Conservation (phyloP, 176 grass and related monocot genomes). For the Thinopyrum elongatum region DNA sequence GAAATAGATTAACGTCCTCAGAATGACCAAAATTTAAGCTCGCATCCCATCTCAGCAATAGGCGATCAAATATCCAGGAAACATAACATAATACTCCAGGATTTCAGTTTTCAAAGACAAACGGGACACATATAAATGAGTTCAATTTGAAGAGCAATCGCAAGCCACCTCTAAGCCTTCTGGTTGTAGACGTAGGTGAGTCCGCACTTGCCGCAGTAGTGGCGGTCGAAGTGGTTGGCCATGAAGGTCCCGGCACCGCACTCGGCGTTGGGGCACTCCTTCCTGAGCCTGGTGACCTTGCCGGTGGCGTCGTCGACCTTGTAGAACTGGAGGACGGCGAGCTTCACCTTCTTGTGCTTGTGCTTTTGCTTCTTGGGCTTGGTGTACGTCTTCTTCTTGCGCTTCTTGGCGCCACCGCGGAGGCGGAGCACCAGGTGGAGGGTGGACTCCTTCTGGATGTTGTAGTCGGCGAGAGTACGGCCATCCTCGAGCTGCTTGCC, state of each 20-base stretch:
- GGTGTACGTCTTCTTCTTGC: slow-evolving; percentile 86
- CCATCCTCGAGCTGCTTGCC: slow-evolving; percentile 80
- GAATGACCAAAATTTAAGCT: too few species aligned
- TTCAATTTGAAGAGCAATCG: background rate
- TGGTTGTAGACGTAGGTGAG: slow-evolving; percentile 82
- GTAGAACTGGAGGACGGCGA: slow-evolving; percentile 80
- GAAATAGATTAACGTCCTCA: too few species aligned
- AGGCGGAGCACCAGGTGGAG: slow-evolving; percentile 72
- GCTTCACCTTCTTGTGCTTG: slow-evolving; percentile 79
- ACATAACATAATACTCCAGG: too few species aligned
- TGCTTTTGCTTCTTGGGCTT: slow-evolving; percentile 76
- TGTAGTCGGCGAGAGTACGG: slow-evolving; percentile 75
- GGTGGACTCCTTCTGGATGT: slow-evolving; percentile 79
- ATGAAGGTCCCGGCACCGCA: slow-evolving; percentile 74
- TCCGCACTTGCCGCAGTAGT: slow-evolving; percentile 78
- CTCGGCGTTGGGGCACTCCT: slow-evolving; percentile 79
- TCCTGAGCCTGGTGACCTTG: slow-evolving; percentile 73
- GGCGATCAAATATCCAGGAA: too few species aligned
- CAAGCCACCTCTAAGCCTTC: slow-evolving; percentile 29
- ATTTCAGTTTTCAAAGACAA: too few species aligned
- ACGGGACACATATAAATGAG: too few species aligned
- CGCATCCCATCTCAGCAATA: too few species aligned
- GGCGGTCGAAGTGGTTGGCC: slow-evolving; percentile 84
- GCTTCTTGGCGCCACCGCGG: slow-evolving; percentile 54
- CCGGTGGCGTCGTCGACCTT: slow-evolving; percentile 62